Base-by-base conservation (phyloP, 23 red algal genomes). In the Gracilaria gracilis region DNA sequence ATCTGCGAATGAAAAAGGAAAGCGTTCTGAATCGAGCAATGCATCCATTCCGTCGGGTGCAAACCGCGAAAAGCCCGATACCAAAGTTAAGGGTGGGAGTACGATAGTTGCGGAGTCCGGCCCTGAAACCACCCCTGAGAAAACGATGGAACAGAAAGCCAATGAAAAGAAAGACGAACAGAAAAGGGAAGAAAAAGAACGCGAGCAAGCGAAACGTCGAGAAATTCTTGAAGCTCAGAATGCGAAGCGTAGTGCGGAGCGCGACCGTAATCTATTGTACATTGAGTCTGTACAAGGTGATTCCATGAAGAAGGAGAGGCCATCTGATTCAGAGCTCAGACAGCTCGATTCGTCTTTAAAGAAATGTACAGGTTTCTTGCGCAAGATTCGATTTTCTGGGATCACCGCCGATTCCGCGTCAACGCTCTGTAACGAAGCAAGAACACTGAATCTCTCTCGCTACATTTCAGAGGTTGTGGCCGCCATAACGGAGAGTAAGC, bases 281-380 rank as follows among this genome's bases (percentile, higher is more conserved):
- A 34, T 0, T 21, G 57, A 57, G 39, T n/a, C 24, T 24, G 59
- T 32, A 9, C n/a, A 25, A 67, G 33, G 51, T 20, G 55, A 81
- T 9, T 46, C 57, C 39, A 23, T 57, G 11, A n/a, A 36, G 57
- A 80, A 90, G 31, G 74, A 90, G 32, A 57, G 89, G 24, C 89
- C 89, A 29, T 84, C 79, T 0, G 89, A 92, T 76, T 42, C 89
- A 51, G 78, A 92, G 65, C 59, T 92, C 31, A 49, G 89, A 42
- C 78, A 84, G 57, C 85, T 94, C 19, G 96, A 98, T 75, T 84
- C 91, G 9, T 94, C 91, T 21, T 54, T 98, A 31, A 98, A 98
- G 84, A 94, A 94, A 40, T 98, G 96, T 67, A 94, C 91, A 15
- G 96, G 92, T 31, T 98, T 98, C 76, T 87, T 98, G 48, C 79